Evolutionary conservation across 2,329 filamentous ascomycete species (phyloP), one percentile per base, ranked within the genome.

Genomic region (Didymella exigua): DNA sequence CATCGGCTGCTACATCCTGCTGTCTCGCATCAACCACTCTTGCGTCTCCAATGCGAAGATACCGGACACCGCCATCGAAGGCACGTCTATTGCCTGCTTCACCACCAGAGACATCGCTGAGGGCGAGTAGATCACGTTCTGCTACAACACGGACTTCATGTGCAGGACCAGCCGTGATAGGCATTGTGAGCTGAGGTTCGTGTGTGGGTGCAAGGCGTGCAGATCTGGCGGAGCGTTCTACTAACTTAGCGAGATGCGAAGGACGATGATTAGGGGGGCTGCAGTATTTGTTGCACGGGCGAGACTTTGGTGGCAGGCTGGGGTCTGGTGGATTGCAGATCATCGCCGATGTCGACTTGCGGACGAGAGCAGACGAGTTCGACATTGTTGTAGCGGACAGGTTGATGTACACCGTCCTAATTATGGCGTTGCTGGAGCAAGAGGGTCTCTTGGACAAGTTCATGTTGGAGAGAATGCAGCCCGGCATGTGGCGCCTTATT

Each of bases 61-160:
- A 1, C 23, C 24, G 4, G 37, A 41, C n/a, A 41, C 14, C 14
- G n/a, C 9, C 24, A 27, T 41, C 10, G 14, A 27, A n/a, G 36
- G 34, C 46, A n/a, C 5, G 5, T 19, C 40, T 10, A 37, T 56
- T 4, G 38, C 24, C 23, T 40, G 44, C 26, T 51, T 47, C 16
- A 34, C 45, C 5, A 49, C 19, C 14, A 21, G 50, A n/a, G 55
- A 57, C 26, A 51, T 60, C n/a, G 24, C 19, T 13, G 19, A 27
- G n/a, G 56, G 59, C 26, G 31, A 50, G 21, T 46, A 57, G 31
- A 49, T 61, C 14, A 41, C 42, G 14, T 47, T 52, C 24, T 59
- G 38, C 34, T 52, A 56, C 38, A 42, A 49, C 21, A 9, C 47
- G 16, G 47, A 43, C n/a, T 49, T 61, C 27, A 36, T 36, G 33